Conservation (phyloP, 2,329 filamentous ascomycete genomes). For the Colletotrichum limetticola region DNA sequence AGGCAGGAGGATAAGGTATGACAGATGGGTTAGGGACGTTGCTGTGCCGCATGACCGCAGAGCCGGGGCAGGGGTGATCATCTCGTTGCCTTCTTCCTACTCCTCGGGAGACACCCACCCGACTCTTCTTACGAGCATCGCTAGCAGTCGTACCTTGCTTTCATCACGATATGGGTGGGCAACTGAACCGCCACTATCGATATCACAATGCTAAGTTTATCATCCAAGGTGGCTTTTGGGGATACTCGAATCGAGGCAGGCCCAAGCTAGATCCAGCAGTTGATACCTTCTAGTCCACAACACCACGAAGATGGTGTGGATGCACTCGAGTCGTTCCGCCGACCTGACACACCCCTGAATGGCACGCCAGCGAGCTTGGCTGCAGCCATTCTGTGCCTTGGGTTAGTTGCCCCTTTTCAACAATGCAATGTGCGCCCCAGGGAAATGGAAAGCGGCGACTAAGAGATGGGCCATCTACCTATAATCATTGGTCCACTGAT, state of each 20-base stretch:
- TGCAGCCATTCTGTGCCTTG: not conserved
- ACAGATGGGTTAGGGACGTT: conserved; percentile 1
- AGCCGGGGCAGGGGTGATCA: not conserved
- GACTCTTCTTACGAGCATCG: not conserved
- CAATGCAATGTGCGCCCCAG: not conserved
- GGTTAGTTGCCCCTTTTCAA: not conserved
- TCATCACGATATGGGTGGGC: not conserved
- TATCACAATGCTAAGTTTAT: not conserved
- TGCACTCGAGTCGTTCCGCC: too few relatives aligned
- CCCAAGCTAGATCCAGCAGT: not conserved
- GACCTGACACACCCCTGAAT: not conserved
- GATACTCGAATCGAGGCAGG: not conserved
- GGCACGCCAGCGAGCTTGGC: not conserved
- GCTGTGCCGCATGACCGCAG: conserved; percentile 18
- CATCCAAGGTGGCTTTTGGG: not conserved
- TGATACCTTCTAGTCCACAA: not conserved
- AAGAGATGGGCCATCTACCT: not conserved
- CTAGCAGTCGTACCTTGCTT: not conserved
- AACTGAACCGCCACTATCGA: not conserved
- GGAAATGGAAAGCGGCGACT: not conserved
- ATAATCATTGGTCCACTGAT: not conserved
- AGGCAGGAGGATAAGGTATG: not conserved
- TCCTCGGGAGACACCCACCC: not conserved
- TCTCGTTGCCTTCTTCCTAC: not conserved
- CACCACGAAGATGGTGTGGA: not conserved